A percentile compares a stretch with the other conserved stretches of the same genome.
Evolutionary conservation across 768 basidiomycete species (phyloP).

Genomic region (Pleurotus tuber-regium): DNA sequence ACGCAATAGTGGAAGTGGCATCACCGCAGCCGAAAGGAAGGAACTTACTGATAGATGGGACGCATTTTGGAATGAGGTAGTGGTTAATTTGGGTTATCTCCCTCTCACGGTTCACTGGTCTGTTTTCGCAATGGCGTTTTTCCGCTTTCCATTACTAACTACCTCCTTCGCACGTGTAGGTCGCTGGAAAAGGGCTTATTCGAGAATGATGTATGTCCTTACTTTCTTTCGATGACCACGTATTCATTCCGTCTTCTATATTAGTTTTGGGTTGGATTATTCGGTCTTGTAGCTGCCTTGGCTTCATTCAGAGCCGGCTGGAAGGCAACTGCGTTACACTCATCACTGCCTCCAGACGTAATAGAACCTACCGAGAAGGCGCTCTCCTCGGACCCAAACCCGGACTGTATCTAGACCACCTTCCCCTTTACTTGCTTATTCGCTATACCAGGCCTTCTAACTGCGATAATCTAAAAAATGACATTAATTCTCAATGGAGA

Average conservation of each 20-base stretch:
- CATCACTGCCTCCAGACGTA: constrained; percentile 18
- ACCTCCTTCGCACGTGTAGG: constrained; percentile 36
- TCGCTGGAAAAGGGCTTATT: constrained; percentile 68
- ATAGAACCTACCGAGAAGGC: constrained; percentile 14
- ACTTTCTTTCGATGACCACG: neutral
- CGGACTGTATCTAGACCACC: neutral
- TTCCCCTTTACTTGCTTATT: no score
- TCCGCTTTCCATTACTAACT: neutral
- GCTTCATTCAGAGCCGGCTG: constrained; percentile 68
- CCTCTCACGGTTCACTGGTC: constrained; percentile 86
- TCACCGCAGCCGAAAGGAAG: constrained; percentile 47
- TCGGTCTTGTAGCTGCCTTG: constrained; percentile 48
- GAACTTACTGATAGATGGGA: constrained; percentile 61
- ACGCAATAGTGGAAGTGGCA: constrained; percentile 39
- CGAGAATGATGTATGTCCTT: constrained; percentile 51
- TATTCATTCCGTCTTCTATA: neutral
- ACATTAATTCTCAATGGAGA: no score
- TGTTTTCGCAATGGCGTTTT: constrained; percentile 19
- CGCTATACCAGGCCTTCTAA: no score
- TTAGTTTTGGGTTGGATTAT: constrained; percentile 41
- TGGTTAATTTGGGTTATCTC: constrained; percentile 74
- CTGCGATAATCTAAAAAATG: no score
- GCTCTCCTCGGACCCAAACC: neutral
- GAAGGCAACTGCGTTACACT: constrained; percentile 60
- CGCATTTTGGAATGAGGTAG: constrained; percentile 67